These are phyloP conservation scores for Cicer chorassanicum DNA, from an alignment of 306 rosid species.

Conservation along the genomic window DNA sequence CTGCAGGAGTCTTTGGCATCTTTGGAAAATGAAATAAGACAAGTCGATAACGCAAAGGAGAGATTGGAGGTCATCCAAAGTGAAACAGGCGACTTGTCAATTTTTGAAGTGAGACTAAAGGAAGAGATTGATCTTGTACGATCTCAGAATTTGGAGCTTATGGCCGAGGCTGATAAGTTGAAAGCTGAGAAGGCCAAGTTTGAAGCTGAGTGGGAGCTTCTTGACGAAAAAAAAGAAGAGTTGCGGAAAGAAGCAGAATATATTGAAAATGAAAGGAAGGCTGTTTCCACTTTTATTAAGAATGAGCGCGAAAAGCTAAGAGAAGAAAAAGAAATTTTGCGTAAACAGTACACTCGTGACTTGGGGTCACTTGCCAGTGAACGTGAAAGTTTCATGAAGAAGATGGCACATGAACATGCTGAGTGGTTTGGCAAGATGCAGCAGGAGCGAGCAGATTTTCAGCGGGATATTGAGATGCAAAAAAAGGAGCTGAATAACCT, in stretches of 20 bases:
- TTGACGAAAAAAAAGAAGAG: conserved; percentile 89
- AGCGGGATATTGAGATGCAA: conserved; percentile 78
- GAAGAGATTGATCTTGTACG: conserved; percentile 90
- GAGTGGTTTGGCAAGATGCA: conserved; percentile 90
- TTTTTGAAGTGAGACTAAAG: conserved; percentile 80
- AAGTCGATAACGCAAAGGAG: conserved; percentile 67
- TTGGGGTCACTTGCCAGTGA: conserved; percentile 70
- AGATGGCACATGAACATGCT: conserved; percentile 79
- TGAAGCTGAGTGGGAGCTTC: conserved; percentile 94
- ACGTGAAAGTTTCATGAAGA: conserved; percentile 86
- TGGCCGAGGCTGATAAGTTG: conserved; percentile 77
- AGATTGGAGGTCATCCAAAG: conserved; percentile 71
- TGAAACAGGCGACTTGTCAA: conserved; percentile 80
- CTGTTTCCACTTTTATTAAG: conserved; percentile 68
- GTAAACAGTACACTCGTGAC: conserved; percentile 68
- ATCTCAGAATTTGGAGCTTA: conserved; percentile 74
- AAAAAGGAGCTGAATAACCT: conserved; percentile 77
- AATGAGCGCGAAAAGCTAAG: conserved; percentile 78
- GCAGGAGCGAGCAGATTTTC: conserved; percentile 83
- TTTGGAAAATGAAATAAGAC: conserved; percentile 63
- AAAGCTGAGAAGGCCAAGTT: conserved; percentile 86
- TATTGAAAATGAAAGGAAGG: conserved; percentile 71
- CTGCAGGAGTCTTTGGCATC: conserved; percentile 64
- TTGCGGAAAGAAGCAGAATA: conserved; percentile 67
- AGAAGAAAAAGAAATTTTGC: conserved; percentile 71